Evolutionary conservation across 495 filamentous ascomycete species (phyloP).

Genomic region (Xylaria sp.): DNA sequence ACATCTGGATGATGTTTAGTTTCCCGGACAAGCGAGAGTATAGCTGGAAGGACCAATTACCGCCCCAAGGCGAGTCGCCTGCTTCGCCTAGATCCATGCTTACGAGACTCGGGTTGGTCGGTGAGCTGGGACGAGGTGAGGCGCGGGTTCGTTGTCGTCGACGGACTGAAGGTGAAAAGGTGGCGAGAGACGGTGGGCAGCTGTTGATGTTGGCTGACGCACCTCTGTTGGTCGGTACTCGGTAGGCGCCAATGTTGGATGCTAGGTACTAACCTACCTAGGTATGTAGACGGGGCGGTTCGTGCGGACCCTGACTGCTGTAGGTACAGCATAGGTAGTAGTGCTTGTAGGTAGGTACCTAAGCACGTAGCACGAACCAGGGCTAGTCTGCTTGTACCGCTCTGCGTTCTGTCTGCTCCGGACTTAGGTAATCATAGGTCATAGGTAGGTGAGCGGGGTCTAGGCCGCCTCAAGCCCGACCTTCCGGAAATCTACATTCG

Average conservation of each 20-base stretch:
- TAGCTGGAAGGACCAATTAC: constrained; percentile 53
- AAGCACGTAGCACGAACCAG: too few relatives aligned
- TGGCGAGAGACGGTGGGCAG: constrained; percentile 9
- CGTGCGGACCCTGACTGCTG: background rate
- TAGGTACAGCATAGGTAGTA: background rate
- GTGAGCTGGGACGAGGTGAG: background rate
- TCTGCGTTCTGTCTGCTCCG: too few relatives aligned
- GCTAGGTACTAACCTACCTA: too few relatives aligned
- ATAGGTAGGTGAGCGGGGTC: constrained; percentile 5
- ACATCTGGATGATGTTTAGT: constrained; percentile 55
- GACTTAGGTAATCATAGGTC: background rate
- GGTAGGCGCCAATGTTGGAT: constrained; percentile 3
- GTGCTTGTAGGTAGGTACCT: background rate
- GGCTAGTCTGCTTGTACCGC: too few relatives aligned
- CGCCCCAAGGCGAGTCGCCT: constrained; percentile 74
- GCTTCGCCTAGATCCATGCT: constrained; percentile 69
- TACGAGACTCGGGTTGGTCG: constrained; percentile 10
- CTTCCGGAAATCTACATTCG: background rate
- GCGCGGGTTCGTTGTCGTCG: constrained; percentile 19
- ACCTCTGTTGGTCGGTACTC: background rate
- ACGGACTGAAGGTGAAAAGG: constrained; percentile 12
- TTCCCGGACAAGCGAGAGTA: constrained; percentile 25
- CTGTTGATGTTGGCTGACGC: constrained; percentile 24
- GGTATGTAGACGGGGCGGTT: background rate
- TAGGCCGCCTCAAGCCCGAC: background rate